phyloP scores from a whole-genome alignment of 306 rosid species.

The Fagus crenata region DNA sequence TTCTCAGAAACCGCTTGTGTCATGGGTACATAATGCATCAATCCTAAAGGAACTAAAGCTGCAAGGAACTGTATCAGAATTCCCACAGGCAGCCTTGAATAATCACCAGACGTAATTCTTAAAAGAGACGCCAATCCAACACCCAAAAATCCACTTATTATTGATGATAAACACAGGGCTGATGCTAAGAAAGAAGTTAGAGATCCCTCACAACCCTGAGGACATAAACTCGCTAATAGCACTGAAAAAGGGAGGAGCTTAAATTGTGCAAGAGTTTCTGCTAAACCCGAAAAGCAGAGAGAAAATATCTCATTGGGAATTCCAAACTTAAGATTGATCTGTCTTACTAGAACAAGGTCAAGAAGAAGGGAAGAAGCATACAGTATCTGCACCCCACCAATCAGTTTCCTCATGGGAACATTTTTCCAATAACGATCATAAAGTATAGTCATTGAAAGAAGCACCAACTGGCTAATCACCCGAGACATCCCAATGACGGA shows the following conservation, averaged over 20 bases:
- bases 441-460: slow-evolving; percentile 66
- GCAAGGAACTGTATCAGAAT: slow-evolving; percentile 63
- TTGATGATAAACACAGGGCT: slow-evolving; percentile 64
- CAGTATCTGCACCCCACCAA: slow-evolving; percentile 52
- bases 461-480: slow-evolving; percentile 74
- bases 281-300: slow-evolving; percentile 71
- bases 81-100: slow-evolving; percentile 66
- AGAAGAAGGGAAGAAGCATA: slow-evolving; percentile 74
- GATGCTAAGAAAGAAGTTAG: slow-evolving; percentile 83
- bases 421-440: slow-evolving; percentile 61
- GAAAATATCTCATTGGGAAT: slow-evolving; percentile 65
- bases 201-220: slow-evolving; percentile 89
- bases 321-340: slow-evolving; percentile 61
- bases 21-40: slow-evolving; percentile 52
- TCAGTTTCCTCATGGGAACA: slow-evolving; percentile 60
- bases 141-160: slow-evolving; percentile 69
- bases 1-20: slow-evolving; percentile 39
- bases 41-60: slow-evolving; percentile 64
- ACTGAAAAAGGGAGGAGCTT: slow-evolving; percentile 82
- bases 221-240: slow-evolving; percentile 62
- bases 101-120: slow-evolving; percentile 61
- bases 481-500: slow-evolving; percentile 67
- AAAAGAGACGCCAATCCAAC: slow-evolving; percentile 69
- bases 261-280: slow-evolving; percentile 78
- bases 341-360: slow-evolving; percentile 70